Conservation (phyloP, 1,139 yeast species). For the Protomyces inouyei region DNA sequence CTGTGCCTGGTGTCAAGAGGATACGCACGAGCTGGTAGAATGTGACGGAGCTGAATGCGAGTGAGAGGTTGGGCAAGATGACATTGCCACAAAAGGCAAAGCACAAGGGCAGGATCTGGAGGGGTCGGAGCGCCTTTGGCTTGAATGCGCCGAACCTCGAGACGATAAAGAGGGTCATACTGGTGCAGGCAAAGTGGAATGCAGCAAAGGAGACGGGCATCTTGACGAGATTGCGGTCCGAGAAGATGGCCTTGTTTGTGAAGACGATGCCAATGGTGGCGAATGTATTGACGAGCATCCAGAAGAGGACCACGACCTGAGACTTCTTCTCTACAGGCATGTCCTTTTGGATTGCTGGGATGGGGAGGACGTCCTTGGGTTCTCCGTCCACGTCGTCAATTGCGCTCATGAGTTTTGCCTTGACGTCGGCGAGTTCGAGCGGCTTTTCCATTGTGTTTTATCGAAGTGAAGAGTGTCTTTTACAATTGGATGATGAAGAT, state of each 20-base stretch:
- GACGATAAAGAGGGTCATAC: conserved; percentile 12
- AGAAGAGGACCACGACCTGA: conserved; percentile 20
- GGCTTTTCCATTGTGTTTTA: background rate
- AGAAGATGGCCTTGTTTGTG: conserved; percentile 26
- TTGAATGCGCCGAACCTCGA: conserved; percentile 24
- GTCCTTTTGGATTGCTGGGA: conserved; percentile 16
- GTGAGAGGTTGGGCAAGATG: conserved; percentile 22
- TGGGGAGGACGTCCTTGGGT: conserved; percentile 14
- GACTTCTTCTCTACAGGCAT: background rate
- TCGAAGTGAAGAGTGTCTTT: background rate
- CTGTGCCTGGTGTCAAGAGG: conserved; percentile 23
- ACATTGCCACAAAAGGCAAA: conserved; percentile 25
- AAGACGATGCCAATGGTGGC: conserved; percentile 27
- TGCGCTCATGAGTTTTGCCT: conserved; percentile 22
- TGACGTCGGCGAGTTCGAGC: conserved; percentile 23
- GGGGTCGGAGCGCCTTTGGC: conserved; percentile 8
- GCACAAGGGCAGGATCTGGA: conserved; percentile 22
- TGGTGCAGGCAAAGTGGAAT: conserved; percentile 24
- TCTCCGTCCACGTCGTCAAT: conserved; percentile 14
- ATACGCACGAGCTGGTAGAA: conserved; percentile 24
- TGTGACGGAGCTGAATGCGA: conserved; percentile 21
- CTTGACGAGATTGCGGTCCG: conserved; percentile 18
- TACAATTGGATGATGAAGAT: no score
- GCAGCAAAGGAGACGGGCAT: conserved; percentile 25
- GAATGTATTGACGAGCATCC: conserved; percentile 22